Conservation (phyloP, 345 rosid species). For the Noccaea bulbosa region DNA sequence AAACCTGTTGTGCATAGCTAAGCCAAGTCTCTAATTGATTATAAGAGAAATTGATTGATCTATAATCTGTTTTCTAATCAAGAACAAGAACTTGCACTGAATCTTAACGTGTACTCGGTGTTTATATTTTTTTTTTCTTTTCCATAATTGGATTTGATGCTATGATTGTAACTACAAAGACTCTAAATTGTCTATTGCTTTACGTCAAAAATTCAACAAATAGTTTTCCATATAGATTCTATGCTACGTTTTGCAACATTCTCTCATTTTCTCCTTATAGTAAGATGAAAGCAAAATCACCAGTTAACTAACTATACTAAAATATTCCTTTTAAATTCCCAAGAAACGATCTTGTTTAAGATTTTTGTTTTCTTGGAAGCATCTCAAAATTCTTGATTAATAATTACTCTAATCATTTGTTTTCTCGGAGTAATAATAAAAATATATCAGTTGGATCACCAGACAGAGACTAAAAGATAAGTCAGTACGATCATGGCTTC, state of each 20-base stretch:
- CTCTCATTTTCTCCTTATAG: too few species aligned
- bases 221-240: background rate
- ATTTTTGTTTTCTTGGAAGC: background rate
- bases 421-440: background rate
- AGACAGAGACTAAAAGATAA: slow-evolving; percentile 1
- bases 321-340: too few species aligned
- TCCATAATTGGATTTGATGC: background rate
- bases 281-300: too few species aligned
- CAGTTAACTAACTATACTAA: too few species aligned
- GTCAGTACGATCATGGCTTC: slow-evolving; percentile 50
- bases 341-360: background rate
- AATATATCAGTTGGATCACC: slow-evolving; percentile 12
- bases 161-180: slow-evolving; percentile 7
- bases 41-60: background rate
- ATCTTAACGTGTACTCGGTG: background rate
- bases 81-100: background rate
- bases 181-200: background rate
- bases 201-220: slow-evolving; percentile 30
- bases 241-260: slow-evolving; percentile 9
- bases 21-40: slow-evolving; percentile 26
- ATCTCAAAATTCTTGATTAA: background rate
- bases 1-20: slow-evolving; percentile 32
- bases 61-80: slow-evolving; percentile 4
- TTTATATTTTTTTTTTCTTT: background rate
- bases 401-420: background rate